Evolutionary conservation across 176 grass and related monocot genomes (phyloP).

Genomic region (Zea luxurians): DNA sequence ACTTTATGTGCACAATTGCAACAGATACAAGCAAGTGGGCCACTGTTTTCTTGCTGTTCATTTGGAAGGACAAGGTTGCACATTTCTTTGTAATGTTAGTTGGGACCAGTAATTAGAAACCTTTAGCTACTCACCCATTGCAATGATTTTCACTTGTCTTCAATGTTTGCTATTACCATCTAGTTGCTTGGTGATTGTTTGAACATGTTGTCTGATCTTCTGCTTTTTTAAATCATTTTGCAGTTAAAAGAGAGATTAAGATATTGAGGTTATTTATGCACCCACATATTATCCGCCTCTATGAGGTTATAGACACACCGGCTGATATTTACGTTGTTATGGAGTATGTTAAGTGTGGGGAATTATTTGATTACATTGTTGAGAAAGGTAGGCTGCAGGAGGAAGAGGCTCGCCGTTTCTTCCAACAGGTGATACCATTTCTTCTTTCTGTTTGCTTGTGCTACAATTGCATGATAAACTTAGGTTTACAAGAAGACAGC

Average conservation of each 20-base stretch:
- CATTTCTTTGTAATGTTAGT: background rate
- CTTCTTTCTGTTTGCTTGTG: background rate
- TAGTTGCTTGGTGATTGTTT: background rate
- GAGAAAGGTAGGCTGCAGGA: constrained; percentile 68
- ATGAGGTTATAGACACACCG: constrained; percentile 69
- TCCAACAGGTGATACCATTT: constrained; percentile 52
- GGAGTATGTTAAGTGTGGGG: constrained; percentile 74
- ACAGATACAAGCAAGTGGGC: background rate
- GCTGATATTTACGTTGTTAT: constrained; percentile 36
- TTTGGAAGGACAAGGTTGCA: background rate
- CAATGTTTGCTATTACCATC: background rate
- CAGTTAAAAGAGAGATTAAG: constrained; percentile 75
- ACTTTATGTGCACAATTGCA: background rate
- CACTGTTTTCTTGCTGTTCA: background rate
- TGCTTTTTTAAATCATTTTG: constrained; percentile 28
- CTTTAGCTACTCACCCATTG: background rate
- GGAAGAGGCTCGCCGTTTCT: constrained; percentile 65
- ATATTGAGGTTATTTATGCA: constrained; percentile 77
- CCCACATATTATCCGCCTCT: constrained; percentile 76
- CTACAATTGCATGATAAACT: constrained; percentile 10
- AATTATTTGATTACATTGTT: constrained; percentile 83
- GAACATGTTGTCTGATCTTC: background rate
- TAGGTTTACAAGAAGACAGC: background rate
- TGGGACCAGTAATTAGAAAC: background rate
- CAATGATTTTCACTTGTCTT: background rate